These are phyloP conservation scores for Prunella vulgaris DNA, from an alignment of 257 asterid genomes.

Conservation along the genomic window DNA sequence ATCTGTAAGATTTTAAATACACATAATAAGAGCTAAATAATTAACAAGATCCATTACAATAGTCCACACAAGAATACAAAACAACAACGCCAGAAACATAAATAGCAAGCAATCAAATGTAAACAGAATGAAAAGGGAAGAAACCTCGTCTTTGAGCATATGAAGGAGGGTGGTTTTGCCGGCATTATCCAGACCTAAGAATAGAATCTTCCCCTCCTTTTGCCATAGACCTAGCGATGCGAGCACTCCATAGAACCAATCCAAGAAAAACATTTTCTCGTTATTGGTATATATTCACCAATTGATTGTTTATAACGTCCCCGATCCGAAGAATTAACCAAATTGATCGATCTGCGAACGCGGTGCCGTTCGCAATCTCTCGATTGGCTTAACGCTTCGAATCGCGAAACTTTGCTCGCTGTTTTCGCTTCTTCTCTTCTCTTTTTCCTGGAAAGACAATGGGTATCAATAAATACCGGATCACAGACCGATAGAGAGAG, in stretches of 20 bases:
- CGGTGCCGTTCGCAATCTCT: constrained; percentile 25
- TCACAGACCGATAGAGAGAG: not conserved
- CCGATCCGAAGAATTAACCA: constrained; percentile 25
- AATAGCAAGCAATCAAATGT: not conserved
- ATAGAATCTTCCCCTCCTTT: constrained; percentile 92
- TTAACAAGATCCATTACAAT: constrained; percentile 13
- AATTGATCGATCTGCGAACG: constrained; percentile 29
- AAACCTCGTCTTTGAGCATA: constrained; percentile 92
- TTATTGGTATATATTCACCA: not conserved
- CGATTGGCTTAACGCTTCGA: constrained; percentile 27
- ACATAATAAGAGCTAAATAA: constrained; percentile 2
- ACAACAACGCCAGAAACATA: not conserved
- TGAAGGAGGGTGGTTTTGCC: constrained; percentile 96
- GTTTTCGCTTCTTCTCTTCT: constrained; percentile 10
- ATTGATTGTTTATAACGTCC: not conserved
- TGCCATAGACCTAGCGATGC: constrained; percentile 96
- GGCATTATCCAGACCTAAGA: constrained; percentile 91
- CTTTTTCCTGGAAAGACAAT: not conserved
- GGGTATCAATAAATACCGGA: constrained; percentile 8
- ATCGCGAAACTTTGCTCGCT: constrained; percentile 19
- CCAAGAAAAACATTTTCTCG: constrained; percentile 65
- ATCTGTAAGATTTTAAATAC: not conserved
- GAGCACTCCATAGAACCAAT: constrained; percentile 91
- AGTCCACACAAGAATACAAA: not conserved
- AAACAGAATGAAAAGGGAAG: not conserved